Evolutionary conservation across 176 grass and related monocot genomes (phyloP), one percentile per base, ranked within the genome.

Genomic region (Ananas comosus): DNA sequence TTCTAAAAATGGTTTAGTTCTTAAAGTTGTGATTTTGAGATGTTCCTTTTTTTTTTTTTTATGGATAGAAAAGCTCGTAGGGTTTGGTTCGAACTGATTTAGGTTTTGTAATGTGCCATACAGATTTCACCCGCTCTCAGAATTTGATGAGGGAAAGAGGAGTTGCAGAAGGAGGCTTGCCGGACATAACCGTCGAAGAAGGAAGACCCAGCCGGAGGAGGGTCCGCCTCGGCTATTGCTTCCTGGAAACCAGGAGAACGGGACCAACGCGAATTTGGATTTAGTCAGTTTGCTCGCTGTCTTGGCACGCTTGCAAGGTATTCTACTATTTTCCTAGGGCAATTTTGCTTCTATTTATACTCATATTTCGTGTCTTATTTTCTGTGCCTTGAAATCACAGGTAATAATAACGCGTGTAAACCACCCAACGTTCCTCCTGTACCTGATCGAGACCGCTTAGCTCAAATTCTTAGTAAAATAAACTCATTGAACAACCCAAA

Each of bases 141-240:
- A 94, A 87, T 94, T 99, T 72, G 95, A 99, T 1, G 95, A 99
- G 80, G 95, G 95, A 24, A 99, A 99, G 82, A 80, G 95, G 64
- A 99, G 95, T 80, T 99, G 95, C 67, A 85, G 95, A 50, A 75
- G 95, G 64, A 84, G 95, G 78, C 95, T 99, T 3, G 95, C 90
- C 0, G 95, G 95, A 0, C 95, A 99, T 66, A 99, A 99, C 70
- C 63, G 90, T 21, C 82, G 95, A 13, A 83, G 95, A 84, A 93
- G 95, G 33, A 99, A 99, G 82, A 91, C 95, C 22, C 90, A 94
- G 49, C 85, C 87, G 16, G 84, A 83, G 54, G 95, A 94, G 80
- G 95, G 85, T 78, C 79, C 95, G 50, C 86, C 95, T 1, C 87
- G 84, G 65, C 33, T 99, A 51, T 50, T 94, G 66, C 83, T 90